phyloP scores from a whole-genome alignment of 202 grass and related monocot species.

The Eragrostis tef region DNA sequence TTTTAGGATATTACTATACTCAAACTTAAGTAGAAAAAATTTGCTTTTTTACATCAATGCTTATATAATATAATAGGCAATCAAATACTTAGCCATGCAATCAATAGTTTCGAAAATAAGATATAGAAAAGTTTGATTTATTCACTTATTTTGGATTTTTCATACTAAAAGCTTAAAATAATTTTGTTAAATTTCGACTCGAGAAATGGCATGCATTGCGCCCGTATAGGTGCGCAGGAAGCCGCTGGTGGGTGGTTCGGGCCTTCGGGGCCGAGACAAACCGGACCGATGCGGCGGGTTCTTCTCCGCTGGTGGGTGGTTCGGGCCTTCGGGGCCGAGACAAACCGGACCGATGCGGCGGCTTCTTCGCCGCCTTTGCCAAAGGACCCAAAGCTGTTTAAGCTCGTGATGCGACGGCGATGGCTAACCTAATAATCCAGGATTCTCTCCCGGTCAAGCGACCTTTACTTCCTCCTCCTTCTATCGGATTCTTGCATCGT shows the following conservation, averaged over 20 bases:
- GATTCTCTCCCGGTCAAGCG: not conserved
- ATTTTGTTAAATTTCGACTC: not conserved
- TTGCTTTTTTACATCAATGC: too few relatives aligned
- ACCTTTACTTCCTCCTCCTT: too few relatives aligned
- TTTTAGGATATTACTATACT: too few relatives aligned
- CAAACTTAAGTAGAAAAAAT: too few relatives aligned
- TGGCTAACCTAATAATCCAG: slow-evolving; percentile 30
- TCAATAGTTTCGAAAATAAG: too few relatives aligned
- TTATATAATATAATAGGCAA: too few relatives aligned
- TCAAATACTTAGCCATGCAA: too few relatives aligned
- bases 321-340: not conserved
- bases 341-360: not conserved
- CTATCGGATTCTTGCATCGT: not conserved
- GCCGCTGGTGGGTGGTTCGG: not conserved
- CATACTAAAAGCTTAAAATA: too few relatives aligned
- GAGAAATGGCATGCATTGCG: not conserved
- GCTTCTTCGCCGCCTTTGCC: not conserved
- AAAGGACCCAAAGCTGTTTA: not conserved
- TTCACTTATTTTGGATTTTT: too few relatives aligned
- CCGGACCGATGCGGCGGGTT: not conserved
- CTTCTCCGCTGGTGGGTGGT: not conserved
- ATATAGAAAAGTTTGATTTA: too few relatives aligned
- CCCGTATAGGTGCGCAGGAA: not conserved
- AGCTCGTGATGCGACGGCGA: not conserved
- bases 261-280: not conserved